These are phyloP conservation scores for Aspergillus avenaceus DNA, from an alignment of 495 filamentous ascomycete genomes.

Conservation along the genomic window DNA sequence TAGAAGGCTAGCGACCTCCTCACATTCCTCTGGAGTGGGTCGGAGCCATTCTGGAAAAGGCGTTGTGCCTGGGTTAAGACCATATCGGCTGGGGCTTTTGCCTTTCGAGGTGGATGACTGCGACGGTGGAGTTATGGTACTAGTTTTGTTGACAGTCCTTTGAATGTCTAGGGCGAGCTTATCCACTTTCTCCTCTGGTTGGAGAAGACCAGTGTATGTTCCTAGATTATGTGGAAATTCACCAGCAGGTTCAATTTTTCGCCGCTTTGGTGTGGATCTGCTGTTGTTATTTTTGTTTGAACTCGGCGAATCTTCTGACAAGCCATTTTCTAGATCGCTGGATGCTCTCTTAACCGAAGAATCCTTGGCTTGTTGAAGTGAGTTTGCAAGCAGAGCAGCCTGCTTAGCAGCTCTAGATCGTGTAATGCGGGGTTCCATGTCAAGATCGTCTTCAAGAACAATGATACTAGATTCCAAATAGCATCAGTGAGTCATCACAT, in stretches of 20 bases:
- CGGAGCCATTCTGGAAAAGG: conserved; percentile 68
- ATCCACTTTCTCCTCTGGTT: conserved; percentile 7
- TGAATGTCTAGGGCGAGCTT: conserved; percentile 13
- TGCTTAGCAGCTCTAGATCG: conserved; percentile 19
- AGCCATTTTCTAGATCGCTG: background rate
- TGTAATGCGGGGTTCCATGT: conserved; percentile 20
- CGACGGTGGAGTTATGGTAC: background rate
- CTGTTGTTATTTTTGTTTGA: background rate
- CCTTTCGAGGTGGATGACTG: conserved; percentile 5
- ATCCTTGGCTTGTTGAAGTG: conserved; percentile 2
- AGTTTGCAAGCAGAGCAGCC: conserved; percentile 14
- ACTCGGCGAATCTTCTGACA: background rate
- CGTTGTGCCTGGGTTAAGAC: conserved; percentile 38
- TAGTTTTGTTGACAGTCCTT: conserved; percentile 18
- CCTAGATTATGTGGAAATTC: conserved; percentile 47
- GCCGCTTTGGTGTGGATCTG: conserved; percentile 9
- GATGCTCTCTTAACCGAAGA: background rate
- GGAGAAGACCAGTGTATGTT: background rate
- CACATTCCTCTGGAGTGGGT: conserved; percentile 70
- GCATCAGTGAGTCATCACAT: too few species aligned
- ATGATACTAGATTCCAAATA: too few species aligned
- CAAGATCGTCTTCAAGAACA: too few species aligned
- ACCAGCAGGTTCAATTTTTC: conserved; percentile 14
- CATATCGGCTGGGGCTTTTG: conserved; percentile 30
- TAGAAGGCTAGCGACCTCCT: conserved; percentile 69